Evolutionary conservation across 805 yeast species (phyloP).

Genomic region (Cyberlindnera saturnus): DNA sequence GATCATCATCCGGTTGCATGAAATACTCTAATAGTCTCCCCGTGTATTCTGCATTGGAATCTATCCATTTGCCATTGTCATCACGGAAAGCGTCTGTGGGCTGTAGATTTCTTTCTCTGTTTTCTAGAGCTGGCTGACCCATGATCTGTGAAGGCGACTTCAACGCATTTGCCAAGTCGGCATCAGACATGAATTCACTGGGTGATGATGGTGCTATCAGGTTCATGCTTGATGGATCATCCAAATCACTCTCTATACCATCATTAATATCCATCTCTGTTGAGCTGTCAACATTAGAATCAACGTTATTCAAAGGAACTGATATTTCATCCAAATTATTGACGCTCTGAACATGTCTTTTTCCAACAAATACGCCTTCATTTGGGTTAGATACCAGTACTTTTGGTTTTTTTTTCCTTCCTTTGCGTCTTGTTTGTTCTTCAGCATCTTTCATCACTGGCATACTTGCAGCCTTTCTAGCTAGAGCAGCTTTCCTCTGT

Average conservation of each 20-base stretch:
- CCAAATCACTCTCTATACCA: conserved; percentile 21
- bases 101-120: conserved; percentile 18
- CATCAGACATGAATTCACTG: conserved; percentile 49
- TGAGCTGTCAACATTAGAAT: conserved; percentile 9
- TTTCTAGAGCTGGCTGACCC: conserved; percentile 19
- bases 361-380: conserved; percentile 20
- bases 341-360: conserved; percentile 3
- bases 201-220: conserved; percentile 38
- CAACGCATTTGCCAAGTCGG: conserved; percentile 40
- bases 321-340: neutral
- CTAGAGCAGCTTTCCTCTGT: conserved; percentile 13
- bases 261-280: conserved; percentile 17
- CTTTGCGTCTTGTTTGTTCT: conserved; percentile 19
- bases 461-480: conserved; percentile 22
- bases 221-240: conserved; percentile 8
- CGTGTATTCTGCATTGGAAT: conserved; percentile 35
- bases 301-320: neutral
- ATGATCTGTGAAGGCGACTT: conserved; percentile 23
- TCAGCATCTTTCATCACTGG: conserved; percentile 7
- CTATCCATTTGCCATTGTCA: conserved; percentile 21
- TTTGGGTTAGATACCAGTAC: conserved; percentile 15
- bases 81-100: conserved; percentile 11
- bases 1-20: conserved; percentile 49
- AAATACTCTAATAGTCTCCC: conserved; percentile 46
- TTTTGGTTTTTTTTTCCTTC: conserved; percentile 20